Percentiles rank a stretch among this genome's conserved stretches.
Conservation (phyloP, 202 grass and related monocot species). For the Bolboschoenoplectus hybrid region DNA sequence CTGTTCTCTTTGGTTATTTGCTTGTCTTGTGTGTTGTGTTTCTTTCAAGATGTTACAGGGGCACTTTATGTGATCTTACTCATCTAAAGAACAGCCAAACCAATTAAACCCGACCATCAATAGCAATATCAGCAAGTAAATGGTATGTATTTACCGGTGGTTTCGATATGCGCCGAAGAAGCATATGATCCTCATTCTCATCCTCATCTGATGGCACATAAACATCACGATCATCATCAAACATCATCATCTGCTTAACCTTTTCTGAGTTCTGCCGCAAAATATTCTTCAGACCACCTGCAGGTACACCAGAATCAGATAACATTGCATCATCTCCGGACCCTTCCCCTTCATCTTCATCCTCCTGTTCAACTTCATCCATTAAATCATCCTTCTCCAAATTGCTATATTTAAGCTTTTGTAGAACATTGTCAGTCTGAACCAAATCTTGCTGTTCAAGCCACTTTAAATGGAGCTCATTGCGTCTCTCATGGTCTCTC, state of each 20-base stretch:
- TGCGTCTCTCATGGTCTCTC: conserved; percentile 68
- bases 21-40: not conserved
- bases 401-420: conserved; percentile 66
- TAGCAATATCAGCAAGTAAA: conserved; percentile 1
- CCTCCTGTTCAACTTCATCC: conserved; percentile 55
- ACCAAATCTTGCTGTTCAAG: conserved; percentile 79
- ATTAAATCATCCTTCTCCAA: conserved; percentile 62
- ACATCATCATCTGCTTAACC: conserved; percentile 92
- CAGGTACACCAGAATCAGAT: conserved; percentile 22
- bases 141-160: conserved; percentile 57
- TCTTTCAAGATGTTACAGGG: not conserved
- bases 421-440: conserved; percentile 75
- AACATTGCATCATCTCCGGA: conserved; percentile 47
- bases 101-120: not conserved
- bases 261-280: conserved; percentile 66
- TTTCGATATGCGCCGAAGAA: conserved; percentile 56
- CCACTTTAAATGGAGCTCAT: conserved; percentile 93
- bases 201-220: conserved; percentile 91
- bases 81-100: not conserved
- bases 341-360: conserved; percentile 55
- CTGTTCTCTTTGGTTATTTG: not conserved
- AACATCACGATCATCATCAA: conserved; percentile 74
- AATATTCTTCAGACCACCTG: conserved; percentile 46
- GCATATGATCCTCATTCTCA: conserved; percentile 75
- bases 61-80: not conserved